Conservation (phyloP, 768 basidiomycete genomes). For the Cyclocybe aegerita region DNA sequence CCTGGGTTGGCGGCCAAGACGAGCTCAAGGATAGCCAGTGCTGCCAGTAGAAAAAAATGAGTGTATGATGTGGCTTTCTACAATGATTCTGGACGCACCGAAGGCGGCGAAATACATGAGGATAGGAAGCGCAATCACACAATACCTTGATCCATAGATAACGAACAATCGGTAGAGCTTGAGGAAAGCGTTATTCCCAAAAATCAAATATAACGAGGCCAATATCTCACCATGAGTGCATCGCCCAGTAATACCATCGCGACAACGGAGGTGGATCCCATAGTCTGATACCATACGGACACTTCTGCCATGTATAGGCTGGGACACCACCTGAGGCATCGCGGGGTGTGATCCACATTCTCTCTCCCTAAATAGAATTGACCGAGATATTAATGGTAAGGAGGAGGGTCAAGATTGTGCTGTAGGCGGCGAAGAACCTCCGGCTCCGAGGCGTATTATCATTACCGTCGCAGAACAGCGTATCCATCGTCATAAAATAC, state of each 20-base stretch:
- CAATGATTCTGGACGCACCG: conserved; percentile 14
- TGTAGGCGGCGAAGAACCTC: conserved; percentile 25
- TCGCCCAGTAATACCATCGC: conserved; percentile 31
- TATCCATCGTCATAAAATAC: conserved; percentile 24
- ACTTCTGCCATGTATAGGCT: conserved; percentile 21
- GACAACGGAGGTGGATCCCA: conserved; percentile 26
- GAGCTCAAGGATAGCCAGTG: conserved; percentile 38
- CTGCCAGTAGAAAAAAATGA: conserved; percentile 25
- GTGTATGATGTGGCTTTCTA: background rate
- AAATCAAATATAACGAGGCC: background rate
- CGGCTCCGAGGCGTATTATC: conserved; percentile 19
- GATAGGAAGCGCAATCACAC: conserved; percentile 22
- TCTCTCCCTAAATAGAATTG: conserved; percentile 30
- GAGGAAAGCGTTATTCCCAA: too few relatives aligned
- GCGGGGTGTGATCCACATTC: conserved; percentile 30
- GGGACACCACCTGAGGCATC: conserved; percentile 24
- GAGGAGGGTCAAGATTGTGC: conserved; percentile 23
- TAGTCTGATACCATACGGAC: conserved; percentile 30
- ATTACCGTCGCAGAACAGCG: conserved; percentile 19
- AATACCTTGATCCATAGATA: conserved; percentile 25
- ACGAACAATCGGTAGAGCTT: conserved; percentile 31
- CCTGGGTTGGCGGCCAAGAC: conserved; percentile 35
- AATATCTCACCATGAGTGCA: conserved; percentile 24
- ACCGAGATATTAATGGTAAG: conserved; percentile 26
- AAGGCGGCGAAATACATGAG: conserved; percentile 26